Base-by-base conservation (phyloP, 371 early-diverging fungal genomes). In the Actinomortierella wolfii region DNA sequence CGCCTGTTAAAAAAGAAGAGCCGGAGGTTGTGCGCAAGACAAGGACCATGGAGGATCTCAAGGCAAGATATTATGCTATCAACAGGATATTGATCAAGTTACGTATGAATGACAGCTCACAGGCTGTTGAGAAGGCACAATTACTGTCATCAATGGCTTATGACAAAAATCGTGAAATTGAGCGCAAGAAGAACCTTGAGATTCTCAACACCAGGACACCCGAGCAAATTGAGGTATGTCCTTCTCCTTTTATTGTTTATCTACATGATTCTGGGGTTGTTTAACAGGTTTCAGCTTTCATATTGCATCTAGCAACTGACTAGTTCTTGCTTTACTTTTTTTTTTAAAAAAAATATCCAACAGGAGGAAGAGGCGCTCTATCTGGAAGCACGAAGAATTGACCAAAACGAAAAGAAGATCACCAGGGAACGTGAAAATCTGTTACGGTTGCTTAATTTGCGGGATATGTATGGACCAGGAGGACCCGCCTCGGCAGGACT, bases 291-390 rank as follows among this genome's bases (percentile, higher is more conserved):
- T 7, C 13, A 0, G 21, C 21, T 23, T 24, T 48, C 3, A 21
- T 9, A 45, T 1, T 18, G n/a, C 4, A 1, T 11, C 21, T 1
- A 20, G 45, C 20, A 18, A 8, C 7, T 21, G n/a, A 45, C n/a
- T 21, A n/a, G 54, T 39, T 56, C 20, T 55, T 43, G 48, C 7
- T 23, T 42, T 39, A 15, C 47, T 18, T 20, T 53, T 39, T 23
- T 50, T 14, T 42, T 43, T 28, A 6, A 5, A 3, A 6, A 49
- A 6, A 49, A 49, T 23, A 24, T 23, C 13, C 13, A 21, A 18
- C 62, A 81, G 76, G 94, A 95, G 65, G 96, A 95, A 61, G 92
- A 91, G 59, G 80, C 83, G 15, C 70, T 96, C 20, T 83, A 88
- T 34, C 56, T 86, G 29, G 93, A 94, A 71, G 88, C 92, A 3